A percentile compares a stretch with the other conserved stretches of the same genome.
Evolutionary conservation across 345 rosid genomes (phyloP).

Genomic region (Hibiscus syriacus): DNA sequence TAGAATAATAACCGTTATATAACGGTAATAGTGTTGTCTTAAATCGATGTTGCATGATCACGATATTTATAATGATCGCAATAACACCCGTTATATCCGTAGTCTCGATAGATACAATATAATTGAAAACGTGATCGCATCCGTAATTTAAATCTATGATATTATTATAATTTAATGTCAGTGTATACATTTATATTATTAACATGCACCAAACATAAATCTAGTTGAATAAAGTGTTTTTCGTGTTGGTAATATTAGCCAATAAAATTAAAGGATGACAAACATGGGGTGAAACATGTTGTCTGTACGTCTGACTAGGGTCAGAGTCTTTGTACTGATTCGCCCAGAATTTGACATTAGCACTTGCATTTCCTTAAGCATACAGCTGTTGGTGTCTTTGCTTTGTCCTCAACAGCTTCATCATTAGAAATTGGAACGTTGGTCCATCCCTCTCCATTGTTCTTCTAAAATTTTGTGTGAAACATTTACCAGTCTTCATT

Average conservation of each 20-base stretch:
- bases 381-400: neutral
- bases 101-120: too few species aligned
- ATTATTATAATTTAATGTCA: too few species aligned
- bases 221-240: too few species aligned
- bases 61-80: too few species aligned
- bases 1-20: too few species aligned
- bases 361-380: neutral
- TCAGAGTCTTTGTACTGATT: conserved; percentile 1
- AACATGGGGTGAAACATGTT: conserved; percentile 3
- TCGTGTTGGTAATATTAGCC: too few species aligned
- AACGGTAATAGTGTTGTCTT: too few species aligned
- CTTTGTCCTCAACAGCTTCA: conserved; percentile 1
- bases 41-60: too few species aligned
- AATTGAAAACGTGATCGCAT: too few species aligned
- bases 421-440: neutral
- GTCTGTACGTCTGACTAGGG: neutral
- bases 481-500: neutral
- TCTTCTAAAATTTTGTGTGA: neutral
- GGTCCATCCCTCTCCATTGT: neutral
- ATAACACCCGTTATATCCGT: too few species aligned
- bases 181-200: neutral
- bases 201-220: neutral
- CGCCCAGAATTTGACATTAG: neutral
- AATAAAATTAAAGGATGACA: neutral
- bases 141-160: too few species aligned